Percentiles rank a stretch among this genome's conserved stretches.
Conservation (phyloP, 2,329 filamentous ascomycete genomes). For the Nemania sp. region DNA sequence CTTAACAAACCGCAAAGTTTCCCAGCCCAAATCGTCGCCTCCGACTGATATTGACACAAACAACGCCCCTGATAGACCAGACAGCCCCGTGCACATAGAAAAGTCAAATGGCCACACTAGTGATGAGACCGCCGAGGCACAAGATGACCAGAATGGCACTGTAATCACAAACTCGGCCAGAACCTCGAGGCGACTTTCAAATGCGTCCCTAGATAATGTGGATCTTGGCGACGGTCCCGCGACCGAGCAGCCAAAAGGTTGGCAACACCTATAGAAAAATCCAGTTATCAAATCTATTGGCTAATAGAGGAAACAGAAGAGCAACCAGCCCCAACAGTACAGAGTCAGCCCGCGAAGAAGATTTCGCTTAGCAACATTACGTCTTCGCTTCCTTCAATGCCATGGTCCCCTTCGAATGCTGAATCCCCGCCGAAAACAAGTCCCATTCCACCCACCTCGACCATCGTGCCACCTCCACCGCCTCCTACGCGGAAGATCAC, state of each 20-base stretch:
- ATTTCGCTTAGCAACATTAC: conserved; percentile 78
- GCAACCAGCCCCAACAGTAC: conserved; percentile 45
- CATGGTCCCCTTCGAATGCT: conserved; percentile 73
- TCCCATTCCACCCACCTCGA: conserved; percentile 51
- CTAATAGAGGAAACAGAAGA: conserved; percentile 47
- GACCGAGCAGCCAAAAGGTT: conserved; percentile 47
- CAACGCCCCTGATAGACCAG: conserved; percentile 37
- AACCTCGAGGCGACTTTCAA: conserved; percentile 60
- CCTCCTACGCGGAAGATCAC: conserved; percentile 76
- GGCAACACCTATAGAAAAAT: conserved; percentile 17
- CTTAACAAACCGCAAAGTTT: conserved; percentile 64
- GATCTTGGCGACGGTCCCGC: conserved; percentile 72
- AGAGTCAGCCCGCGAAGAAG: conserved; percentile 63
- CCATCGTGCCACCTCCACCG: conserved; percentile 53
- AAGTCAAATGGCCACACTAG: conserved; percentile 42
- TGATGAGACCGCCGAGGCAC: conserved; percentile 36
- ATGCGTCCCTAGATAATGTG: conserved; percentile 68
- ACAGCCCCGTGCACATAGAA: conserved; percentile 41
- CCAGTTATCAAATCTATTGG: background rate
- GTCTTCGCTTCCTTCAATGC: conserved; percentile 77
- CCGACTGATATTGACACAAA: conserved; percentile 47
- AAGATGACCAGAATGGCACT: conserved; percentile 37
- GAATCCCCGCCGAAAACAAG: conserved; percentile 62
- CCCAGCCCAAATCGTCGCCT: conserved; percentile 52
- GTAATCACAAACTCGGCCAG: conserved; percentile 52